These are phyloP conservation scores for Boletus reticulatus DNA, from an alignment of 768 basidiomycete species.

Conservation along the genomic window DNA sequence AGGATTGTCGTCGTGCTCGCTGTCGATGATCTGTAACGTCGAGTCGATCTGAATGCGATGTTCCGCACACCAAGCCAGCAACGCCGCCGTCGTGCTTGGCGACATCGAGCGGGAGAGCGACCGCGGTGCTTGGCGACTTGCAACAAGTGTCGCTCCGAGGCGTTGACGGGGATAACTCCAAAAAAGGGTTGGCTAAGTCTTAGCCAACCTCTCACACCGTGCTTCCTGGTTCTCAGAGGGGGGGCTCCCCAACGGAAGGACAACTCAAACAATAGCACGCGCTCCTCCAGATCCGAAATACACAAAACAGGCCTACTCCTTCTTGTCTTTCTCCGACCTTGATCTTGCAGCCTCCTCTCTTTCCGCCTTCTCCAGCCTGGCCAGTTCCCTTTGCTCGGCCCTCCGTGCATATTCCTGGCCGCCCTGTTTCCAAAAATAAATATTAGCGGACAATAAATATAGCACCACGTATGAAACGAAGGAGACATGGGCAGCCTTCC, in stretches of 20 bases:
- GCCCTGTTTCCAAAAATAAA: conserved; percentile 44
- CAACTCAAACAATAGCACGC: conserved; percentile 2
- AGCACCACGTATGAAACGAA: conserved; percentile 10
- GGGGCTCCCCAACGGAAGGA: not conserved
- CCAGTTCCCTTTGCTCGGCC: conserved; percentile 46
- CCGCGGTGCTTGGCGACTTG: not conserved
- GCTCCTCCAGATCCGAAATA: conserved; percentile 2
- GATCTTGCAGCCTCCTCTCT: conserved; percentile 21
- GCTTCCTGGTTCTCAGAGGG: not conserved
- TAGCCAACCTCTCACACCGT: conserved; percentile 3
- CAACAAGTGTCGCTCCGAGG: conserved; percentile 16
- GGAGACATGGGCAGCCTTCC: conserved; percentile 3
- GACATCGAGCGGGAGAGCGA: conserved; percentile 17
- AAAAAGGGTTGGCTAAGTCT: conserved; percentile 23
- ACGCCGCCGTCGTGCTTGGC: conserved; percentile 9
- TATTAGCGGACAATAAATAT: conserved; percentile 4
- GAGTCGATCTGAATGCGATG: conserved; percentile 48
- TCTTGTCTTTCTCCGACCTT: conserved; percentile 30
- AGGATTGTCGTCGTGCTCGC: not conserved
- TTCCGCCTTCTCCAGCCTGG: conserved; percentile 38
- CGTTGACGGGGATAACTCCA: conserved; percentile 18
- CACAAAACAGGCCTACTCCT: conserved; percentile 17
- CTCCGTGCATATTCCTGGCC: conserved; percentile 84
- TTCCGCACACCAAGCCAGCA: conserved; percentile 50
- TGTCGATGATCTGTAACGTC: conserved; percentile 36